Conservation (phyloP, 805 yeast species). For the Metschnikowia peoriensis region DNA sequence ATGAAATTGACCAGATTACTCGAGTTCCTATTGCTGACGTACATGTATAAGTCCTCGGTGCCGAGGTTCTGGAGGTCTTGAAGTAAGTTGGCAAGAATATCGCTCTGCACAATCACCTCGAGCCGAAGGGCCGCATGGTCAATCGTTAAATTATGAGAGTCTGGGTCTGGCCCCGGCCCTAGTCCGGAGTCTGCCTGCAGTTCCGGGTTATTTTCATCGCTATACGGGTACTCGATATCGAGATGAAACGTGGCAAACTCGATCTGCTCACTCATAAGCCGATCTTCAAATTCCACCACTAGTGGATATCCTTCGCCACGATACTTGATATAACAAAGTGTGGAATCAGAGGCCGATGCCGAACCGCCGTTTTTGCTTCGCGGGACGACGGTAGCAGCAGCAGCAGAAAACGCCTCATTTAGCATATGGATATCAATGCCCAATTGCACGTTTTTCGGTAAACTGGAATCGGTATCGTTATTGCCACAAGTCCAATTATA, state of each 20-base stretch:
- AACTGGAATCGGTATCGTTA: neutral
- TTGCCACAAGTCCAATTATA: conserved; percentile 15
- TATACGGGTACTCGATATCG: conserved; percentile 29
- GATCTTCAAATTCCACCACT: conserved; percentile 42
- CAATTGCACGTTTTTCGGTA: conserved; percentile 16
- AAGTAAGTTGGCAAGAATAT: conserved; percentile 34
- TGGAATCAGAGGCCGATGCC: conserved; percentile 2
- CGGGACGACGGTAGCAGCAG: conserved; percentile 22
- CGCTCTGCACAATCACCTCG: conserved; percentile 40
- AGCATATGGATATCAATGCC: conserved; percentile 39
- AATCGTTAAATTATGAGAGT: conserved; percentile 18
- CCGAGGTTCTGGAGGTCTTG: conserved; percentile 37
- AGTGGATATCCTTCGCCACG: conserved; percentile 40
- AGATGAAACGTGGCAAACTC: conserved; percentile 39
- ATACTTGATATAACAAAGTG: conserved; percentile 36
- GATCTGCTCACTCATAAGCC: conserved; percentile 37
- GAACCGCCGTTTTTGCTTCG: conserved; percentile 4
- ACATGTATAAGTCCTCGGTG: conserved; percentile 35
- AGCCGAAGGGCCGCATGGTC: conserved; percentile 31
- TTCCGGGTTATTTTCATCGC: conserved; percentile 20
- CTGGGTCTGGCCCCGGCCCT: neutral
- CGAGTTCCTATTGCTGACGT: conserved; percentile 23
- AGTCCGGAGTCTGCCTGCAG: conserved; percentile 1
- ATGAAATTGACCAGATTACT: conserved; percentile 50
- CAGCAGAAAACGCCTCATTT: conserved; percentile 34